Evolutionary conservation across 2,329 filamentous ascomycete genomes (phyloP).

Genomic region (Diaporthe eres): DNA sequence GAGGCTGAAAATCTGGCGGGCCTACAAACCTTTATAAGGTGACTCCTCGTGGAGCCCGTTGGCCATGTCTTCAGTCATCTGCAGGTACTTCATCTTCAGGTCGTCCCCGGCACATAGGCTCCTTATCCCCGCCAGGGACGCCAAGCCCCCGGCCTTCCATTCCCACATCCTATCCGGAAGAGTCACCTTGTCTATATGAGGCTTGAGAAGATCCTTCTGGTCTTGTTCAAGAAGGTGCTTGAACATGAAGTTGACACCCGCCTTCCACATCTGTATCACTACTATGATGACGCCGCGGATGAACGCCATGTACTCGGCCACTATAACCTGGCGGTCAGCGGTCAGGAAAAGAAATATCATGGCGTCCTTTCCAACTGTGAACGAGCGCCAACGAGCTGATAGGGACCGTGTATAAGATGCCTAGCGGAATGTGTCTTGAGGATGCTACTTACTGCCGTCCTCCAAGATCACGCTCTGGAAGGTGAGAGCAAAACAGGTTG

Average conservation of each 20-base stretch:
- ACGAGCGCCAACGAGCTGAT: too few relatives aligned
- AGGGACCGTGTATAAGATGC: too few relatives aligned
- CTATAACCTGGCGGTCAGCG: constrained; percentile 28
- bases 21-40: constrained; percentile 63
- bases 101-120: constrained; percentile 57
- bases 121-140: constrained; percentile 57
- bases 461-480: constrained; percentile 71
- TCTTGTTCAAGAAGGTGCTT: constrained; percentile 59
- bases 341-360: background rate
- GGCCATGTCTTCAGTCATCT: constrained; percentile 61
- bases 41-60: constrained; percentile 65
- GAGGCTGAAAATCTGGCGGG: background rate
- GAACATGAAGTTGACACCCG: constrained; percentile 65
- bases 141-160: constrained; percentile 63
- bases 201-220: constrained; percentile 57
- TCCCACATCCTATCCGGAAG: constrained; percentile 61
- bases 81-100: constrained; percentile 63
- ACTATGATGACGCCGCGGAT: constrained; percentile 70
- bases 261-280: constrained; percentile 66
- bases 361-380: background rate
- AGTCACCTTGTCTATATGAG: constrained; percentile 56
- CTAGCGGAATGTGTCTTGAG: background rate
- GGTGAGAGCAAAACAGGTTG: constrained; percentile 71
- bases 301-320: constrained; percentile 74
- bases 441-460: constrained; percentile 57